phyloP scores from a whole-genome alignment of 768 basidiomycete species.

The Leccinum subtestaceum region DNA sequence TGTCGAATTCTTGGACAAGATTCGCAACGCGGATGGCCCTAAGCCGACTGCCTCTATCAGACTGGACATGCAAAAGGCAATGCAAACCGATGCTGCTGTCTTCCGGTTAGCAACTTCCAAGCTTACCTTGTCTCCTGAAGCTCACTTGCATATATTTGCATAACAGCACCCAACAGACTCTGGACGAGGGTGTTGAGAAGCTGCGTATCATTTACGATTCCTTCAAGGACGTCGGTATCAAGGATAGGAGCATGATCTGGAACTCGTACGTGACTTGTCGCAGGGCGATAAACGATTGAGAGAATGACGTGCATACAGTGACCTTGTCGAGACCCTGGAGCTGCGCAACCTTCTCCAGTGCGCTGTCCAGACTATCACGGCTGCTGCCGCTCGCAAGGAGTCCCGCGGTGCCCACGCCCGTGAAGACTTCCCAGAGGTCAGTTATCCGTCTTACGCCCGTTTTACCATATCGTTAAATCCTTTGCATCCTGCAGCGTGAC shows the following conservation, averaged over 20 bases:
- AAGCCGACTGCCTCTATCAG: constrained; percentile 88
- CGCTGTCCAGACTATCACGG: constrained; percentile 92
- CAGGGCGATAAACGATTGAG: background rate
- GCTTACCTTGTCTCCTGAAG: background rate
- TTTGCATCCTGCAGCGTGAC: constrained; percentile 61
- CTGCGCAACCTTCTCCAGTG: constrained; percentile 94
- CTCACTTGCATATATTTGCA: constrained; percentile 1
- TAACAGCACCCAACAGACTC: constrained; percentile 73
- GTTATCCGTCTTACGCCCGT: constrained; percentile 18
- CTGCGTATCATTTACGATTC: constrained; percentile 83
- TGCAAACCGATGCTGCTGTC: constrained; percentile 97
- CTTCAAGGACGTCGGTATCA: constrained; percentile 90
- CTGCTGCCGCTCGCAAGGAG: constrained; percentile 92
- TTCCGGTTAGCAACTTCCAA: constrained; percentile 59
- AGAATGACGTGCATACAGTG: constrained; percentile 45
- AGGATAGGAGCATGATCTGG: constrained; percentile 99
- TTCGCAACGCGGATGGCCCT: constrained; percentile 78
- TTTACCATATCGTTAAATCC: background rate
- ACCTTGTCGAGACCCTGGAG: constrained; percentile 95
- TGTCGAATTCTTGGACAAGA: constrained; percentile 86
- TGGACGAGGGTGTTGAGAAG: constrained; percentile 92
- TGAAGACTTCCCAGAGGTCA: constrained; percentile 93
- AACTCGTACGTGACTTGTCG: constrained; percentile 71
- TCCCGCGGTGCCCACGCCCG: constrained; percentile 98
- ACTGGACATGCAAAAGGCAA: constrained; percentile 97